A percentile compares a stretch with the other conserved stretches of the same genome.
Evolutionary conservation across 805 yeast species (phyloP).

Genomic region (Metschnikowia reukaufii): DNA sequence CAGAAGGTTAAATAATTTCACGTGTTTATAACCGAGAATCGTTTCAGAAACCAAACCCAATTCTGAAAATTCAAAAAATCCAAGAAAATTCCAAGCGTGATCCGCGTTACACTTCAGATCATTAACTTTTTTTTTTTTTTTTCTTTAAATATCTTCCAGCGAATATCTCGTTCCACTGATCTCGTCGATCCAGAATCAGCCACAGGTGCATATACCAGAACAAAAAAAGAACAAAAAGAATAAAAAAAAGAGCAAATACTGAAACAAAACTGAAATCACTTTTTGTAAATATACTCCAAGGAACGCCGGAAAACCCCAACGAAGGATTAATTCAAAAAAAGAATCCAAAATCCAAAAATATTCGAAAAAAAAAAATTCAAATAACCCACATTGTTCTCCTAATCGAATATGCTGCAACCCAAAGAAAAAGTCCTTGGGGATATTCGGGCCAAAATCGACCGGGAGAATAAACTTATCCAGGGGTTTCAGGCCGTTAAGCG

Average conservation of each 20-base stretch:
- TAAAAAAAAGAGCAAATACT: neutral
- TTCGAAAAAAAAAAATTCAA: neutral
- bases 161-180: neutral
- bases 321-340: no score
- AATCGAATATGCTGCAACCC: slow-evolving; percentile 14
- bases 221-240: neutral
- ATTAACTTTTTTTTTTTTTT: no score
- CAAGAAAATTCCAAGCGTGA: no score
- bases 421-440: slow-evolving; percentile 51
- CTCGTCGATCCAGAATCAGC: neutral
- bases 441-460: slow-evolving; percentile 79
- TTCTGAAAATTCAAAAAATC: no score
- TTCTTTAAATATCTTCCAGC: neutral
- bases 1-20: no score
- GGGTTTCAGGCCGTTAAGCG: slow-evolving; percentile 83
- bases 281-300: neutral
- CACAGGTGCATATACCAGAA: neutral
- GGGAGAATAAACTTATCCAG: slow-evolving; percentile 82
- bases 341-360: no score
- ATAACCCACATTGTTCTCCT: neutral
- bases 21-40: no score
- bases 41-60: no score
- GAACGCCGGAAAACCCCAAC: neutral
- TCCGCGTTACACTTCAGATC: no score
- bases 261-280: neutral